Percentiles rank a stretch among this genome's conserved stretches.
Evolutionary conservation across 805 yeast genomes (phyloP).

Genomic region (Sugiyamaella chiloensis): DNA sequence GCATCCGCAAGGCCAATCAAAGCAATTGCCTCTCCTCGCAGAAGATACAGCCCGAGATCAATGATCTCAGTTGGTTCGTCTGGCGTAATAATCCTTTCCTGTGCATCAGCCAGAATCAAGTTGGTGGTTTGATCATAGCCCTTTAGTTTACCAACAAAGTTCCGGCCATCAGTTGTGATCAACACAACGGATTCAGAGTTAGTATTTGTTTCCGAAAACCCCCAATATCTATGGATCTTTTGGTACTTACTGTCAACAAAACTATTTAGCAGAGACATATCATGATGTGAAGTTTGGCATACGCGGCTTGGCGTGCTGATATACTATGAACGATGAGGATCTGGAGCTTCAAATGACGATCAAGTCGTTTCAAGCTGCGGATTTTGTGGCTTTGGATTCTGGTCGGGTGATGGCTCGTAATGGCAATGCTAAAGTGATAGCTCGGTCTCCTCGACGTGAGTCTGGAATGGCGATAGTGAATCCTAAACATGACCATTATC

Average conservation of each 20-base stretch:
- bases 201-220: too few species aligned
- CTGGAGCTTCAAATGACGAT: conserved; percentile 6
- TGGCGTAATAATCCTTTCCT: conserved; percentile 30
- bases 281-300: conserved; percentile 7
- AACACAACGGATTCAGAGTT: conserved; percentile 26
- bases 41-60: conserved; percentile 34
- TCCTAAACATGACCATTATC: not conserved
- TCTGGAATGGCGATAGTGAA: not conserved
- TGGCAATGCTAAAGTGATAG: not conserved
- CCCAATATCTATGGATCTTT: not conserved
- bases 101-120: conserved; percentile 30
- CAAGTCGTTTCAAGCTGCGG: conserved; percentile 6
- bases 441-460: not conserved
- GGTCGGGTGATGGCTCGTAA: not conserved
- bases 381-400: conserved; percentile 4
- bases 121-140: conserved; percentile 39
- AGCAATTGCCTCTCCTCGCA: conserved; percentile 37
- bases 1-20: conserved; percentile 34
- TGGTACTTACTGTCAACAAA: conserved; percentile 24
- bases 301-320: not conserved
- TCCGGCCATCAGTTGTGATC: conserved; percentile 36
- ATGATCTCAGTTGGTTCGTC: conserved; percentile 26
- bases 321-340: not conserved
- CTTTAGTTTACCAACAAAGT: conserved; percentile 33
- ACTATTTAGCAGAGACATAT: conserved; percentile 25